Percentiles rank a stretch among this genome's conserved stretches.
These are phyloP conservation scores for Gossypium australe DNA, from an alignment of 345 rosid genomes.

Conservation along the genomic window DNA sequence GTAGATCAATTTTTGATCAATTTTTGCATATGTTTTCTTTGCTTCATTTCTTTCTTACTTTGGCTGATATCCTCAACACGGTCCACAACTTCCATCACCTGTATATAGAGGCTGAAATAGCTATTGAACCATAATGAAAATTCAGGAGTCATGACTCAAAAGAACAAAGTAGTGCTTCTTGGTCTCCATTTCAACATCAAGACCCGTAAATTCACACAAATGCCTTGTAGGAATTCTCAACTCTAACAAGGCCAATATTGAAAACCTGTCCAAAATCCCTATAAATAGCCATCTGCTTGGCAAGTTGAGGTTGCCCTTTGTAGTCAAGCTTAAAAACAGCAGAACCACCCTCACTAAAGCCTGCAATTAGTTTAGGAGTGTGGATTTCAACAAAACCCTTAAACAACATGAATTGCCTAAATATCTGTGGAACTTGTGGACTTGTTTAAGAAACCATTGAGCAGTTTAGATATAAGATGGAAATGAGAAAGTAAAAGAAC, in stretches of 20 bases:
- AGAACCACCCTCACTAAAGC: slow-evolving; percentile 93
- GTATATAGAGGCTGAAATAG: slow-evolving; percentile 2
- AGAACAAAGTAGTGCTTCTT: slow-evolving; percentile 52
- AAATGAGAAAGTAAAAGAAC: no score
- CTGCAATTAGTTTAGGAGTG: slow-evolving; percentile 81
- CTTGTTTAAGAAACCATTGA: no score
- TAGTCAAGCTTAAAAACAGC: slow-evolving; percentile 85
- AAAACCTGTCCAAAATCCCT: slow-evolving; percentile 71
- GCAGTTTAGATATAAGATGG: no score
- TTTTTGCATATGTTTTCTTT: no score
- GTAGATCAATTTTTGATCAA: no score
- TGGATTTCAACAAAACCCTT: slow-evolving; percentile 71
- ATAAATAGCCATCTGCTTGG: slow-evolving; percentile 87
- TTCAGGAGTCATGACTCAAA: no score
- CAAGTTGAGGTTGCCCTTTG: slow-evolving; percentile 90
- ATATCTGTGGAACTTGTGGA: slow-evolving; percentile 10
- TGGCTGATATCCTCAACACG: background rate
- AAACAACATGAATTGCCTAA: slow-evolving; percentile 50
- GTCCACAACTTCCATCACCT: slow-evolving; percentile 86
- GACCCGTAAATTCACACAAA: slow-evolving; percentile 84
- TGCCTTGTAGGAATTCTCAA: slow-evolving; percentile 90
- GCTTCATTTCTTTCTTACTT: no score
- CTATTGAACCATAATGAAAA: no score
- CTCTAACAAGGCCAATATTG: slow-evolving; percentile 84
- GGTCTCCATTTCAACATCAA: slow-evolving; percentile 92